phyloP scores from a whole-genome alignment of 2,329 filamentous ascomycete genomes.

The Davidsoniella neocaledoniae region DNA sequence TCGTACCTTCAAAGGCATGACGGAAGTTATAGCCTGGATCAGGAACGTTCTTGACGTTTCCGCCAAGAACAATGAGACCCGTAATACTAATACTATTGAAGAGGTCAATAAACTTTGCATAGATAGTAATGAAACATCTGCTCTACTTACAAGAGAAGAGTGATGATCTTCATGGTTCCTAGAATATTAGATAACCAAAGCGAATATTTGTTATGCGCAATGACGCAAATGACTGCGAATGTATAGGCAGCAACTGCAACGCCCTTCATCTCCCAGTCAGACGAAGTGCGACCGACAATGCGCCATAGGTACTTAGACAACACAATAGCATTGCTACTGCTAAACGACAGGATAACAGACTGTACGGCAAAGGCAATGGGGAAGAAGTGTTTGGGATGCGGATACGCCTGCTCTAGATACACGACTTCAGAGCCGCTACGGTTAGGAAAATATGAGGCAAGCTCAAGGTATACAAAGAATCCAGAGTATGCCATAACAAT shows the following conservation, averaged over 20 bases:
- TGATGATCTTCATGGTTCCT: conserved; percentile 41
- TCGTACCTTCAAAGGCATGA: conserved; percentile 21
- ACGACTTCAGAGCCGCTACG: conserved; percentile 50
- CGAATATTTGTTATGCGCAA: conserved; percentile 40
- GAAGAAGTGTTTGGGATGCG: conserved; percentile 45
- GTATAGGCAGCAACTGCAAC: conserved; percentile 49
- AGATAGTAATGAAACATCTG: too few relatives aligned
- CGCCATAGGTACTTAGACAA: conserved; percentile 46
- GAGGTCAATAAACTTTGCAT: not conserved
- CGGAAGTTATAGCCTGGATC: conserved; percentile 22
- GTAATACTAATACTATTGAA: conserved; percentile 31
- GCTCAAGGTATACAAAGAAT: conserved; percentile 45
- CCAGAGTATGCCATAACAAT: conserved; percentile 38
- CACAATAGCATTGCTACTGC: conserved; percentile 47
- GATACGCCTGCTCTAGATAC: conserved; percentile 52
- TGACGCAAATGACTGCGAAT: conserved; percentile 33
- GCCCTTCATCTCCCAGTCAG: conserved; percentile 49
- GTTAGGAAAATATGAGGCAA: conserved; percentile 47
- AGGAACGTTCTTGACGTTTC: conserved; percentile 18
- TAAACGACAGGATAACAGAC: conserved; percentile 46
- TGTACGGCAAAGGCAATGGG: conserved; percentile 48
- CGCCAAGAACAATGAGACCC: conserved; percentile 41
- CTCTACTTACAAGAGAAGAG: conserved; percentile 33
- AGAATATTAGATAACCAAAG: conserved; percentile 39
- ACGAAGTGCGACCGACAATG: conserved; percentile 32